phyloP scores from a whole-genome alignment of 352 stramenopile genomes.

The Peronospora destructor region DNA sequence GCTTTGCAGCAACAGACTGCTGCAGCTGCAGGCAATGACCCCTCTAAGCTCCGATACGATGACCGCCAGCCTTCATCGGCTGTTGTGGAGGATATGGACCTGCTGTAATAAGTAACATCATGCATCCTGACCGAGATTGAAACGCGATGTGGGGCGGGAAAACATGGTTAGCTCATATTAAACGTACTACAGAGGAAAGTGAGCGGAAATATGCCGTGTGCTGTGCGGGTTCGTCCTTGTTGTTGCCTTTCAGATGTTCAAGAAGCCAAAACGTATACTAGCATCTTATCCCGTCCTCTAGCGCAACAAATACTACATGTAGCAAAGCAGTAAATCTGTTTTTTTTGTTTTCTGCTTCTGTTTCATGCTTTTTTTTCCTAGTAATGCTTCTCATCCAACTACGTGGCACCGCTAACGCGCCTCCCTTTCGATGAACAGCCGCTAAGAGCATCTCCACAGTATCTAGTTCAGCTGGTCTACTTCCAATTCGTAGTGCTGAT shows the following conservation, averaged over 20 bases:
- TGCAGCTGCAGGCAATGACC: slow-evolving; percentile 14
- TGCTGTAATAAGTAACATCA: slow-evolving; percentile 24
- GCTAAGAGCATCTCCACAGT: slow-evolving; percentile 20
- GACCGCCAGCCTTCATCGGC: slow-evolving; percentile 23
- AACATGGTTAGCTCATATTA: slow-evolving; percentile 21
- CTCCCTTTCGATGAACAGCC: slow-evolving; percentile 14
- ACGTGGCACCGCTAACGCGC: slow-evolving; percentile 10
- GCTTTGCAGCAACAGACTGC: slow-evolving; percentile 23
- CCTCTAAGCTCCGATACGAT: slow-evolving; percentile 31
- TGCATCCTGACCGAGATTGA: slow-evolving; percentile 9
- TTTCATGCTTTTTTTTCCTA: slow-evolving; percentile 23
- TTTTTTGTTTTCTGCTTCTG: slow-evolving; percentile 19
- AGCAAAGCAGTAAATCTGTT: slow-evolving; percentile 22
- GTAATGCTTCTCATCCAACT: slow-evolving; percentile 15
- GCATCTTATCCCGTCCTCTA: background rate
- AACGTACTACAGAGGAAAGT: slow-evolving; percentile 14
- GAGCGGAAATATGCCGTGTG: slow-evolving; percentile 18
- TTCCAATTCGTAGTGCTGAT: slow-evolving; percentile 14
- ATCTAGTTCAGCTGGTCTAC: slow-evolving; percentile 21
- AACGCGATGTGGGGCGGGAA: slow-evolving; percentile 12
- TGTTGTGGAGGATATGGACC: slow-evolving; percentile 39
- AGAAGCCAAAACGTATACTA: background rate
- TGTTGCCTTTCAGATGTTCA: background rate
- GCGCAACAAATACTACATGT: background rate
- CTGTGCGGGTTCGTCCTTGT: slow-evolving; percentile 6